Conservation (phyloP, 495 filamentous ascomycete species). For the Monascus purpureus region DNA sequence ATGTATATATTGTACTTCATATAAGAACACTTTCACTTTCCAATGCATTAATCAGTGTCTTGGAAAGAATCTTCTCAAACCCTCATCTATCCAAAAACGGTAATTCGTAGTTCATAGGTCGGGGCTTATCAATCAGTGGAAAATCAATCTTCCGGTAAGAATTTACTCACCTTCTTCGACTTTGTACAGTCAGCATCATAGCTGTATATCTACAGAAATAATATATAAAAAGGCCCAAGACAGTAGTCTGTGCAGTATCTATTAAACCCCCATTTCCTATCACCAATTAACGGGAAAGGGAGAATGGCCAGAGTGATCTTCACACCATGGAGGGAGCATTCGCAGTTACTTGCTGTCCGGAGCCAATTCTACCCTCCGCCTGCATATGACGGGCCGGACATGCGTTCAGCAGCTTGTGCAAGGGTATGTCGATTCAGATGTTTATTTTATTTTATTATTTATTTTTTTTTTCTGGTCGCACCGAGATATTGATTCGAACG, state of each 20-base stretch:
- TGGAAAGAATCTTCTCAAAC: not conserved
- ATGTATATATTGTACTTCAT: too few relatives aligned
- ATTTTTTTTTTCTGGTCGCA: not conserved
- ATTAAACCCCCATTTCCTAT: too few relatives aligned
- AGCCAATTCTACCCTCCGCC: conserved; percentile 46
- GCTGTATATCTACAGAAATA: too few relatives aligned
- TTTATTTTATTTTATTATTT: conserved; percentile 3
- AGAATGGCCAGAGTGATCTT: conserved; percentile 61
- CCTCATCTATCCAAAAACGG: too few relatives aligned
- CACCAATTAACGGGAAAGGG: too few relatives aligned
- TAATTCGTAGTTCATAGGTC: too few relatives aligned
- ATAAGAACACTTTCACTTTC: not conserved
- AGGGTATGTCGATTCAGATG: conserved; percentile 19
- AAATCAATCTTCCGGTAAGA: too few relatives aligned
- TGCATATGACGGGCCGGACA: conserved; percentile 19
- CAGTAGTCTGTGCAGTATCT: too few relatives aligned
- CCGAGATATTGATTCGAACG: not conserved
- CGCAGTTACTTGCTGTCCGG: conserved; percentile 54
- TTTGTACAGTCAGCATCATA: too few relatives aligned
- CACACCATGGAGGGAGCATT: conserved; percentile 61
- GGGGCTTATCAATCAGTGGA: too few relatives aligned
- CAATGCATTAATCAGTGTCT: not conserved
- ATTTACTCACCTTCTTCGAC: too few relatives aligned
- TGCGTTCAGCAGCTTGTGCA: conserved; percentile 31
- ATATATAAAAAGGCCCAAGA: too few relatives aligned